Conservation (phyloP, 805 yeast genomes). For the Candida cerambycidarum region DNA sequence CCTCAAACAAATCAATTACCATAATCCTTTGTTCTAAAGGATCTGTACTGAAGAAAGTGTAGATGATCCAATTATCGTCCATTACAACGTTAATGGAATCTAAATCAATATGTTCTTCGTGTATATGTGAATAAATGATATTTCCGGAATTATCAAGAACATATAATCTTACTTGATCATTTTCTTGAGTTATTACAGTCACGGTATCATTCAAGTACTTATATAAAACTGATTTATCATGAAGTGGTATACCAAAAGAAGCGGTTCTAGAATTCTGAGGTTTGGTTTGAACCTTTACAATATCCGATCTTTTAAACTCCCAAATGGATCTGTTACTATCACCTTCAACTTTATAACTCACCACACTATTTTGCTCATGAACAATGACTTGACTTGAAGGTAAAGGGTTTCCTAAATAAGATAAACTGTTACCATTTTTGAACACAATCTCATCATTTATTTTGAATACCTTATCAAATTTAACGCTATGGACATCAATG, state of each 20-base stretch:
- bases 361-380: constrained; percentile 12
- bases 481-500: constrained; percentile 12
- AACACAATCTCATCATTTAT: constrained; percentile 3
- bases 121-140: constrained; percentile 46
- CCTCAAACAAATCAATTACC: constrained; percentile 72
- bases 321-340: constrained; percentile 25
- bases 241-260: constrained; percentile 66
- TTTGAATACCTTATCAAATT: constrained; percentile 9
- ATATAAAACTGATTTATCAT: constrained; percentile 73
- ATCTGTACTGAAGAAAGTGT: constrained; percentile 54
- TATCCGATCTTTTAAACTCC: constrained; percentile 23
- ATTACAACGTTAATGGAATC: constrained; percentile 51
- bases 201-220: constrained; percentile 72
- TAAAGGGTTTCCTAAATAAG: not conserved
- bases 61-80: constrained; percentile 84
- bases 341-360: constrained; percentile 22
- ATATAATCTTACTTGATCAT: constrained; percentile 41
- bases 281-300: constrained; percentile 19
- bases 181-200: constrained; percentile 42
- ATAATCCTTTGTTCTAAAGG: constrained; percentile 59
- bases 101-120: constrained; percentile 37
- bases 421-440: not conserved
- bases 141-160: constrained; percentile 74
- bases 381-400: constrained; percentile 13
- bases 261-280: constrained; percentile 30